Conservation (phyloP, 257 asterid genomes). For the Scutellaria barbata region DNA sequence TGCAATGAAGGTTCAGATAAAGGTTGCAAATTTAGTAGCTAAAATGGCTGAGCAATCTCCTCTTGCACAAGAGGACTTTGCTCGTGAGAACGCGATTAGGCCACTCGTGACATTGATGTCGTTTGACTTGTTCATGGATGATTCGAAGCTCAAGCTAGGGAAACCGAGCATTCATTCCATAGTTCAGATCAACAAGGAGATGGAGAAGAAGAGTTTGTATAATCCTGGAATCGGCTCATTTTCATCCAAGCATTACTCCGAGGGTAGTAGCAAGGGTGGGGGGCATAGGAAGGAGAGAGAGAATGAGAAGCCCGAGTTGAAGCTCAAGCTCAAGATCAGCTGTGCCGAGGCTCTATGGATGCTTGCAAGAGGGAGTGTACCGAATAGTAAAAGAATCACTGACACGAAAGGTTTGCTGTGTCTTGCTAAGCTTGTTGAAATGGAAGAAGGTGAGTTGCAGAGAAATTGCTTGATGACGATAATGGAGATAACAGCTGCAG, state of each 20-base stretch:
- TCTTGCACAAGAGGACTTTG: constrained; percentile 76
- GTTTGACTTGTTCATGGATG: constrained; percentile 68
- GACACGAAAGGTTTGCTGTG: constrained; percentile 87
- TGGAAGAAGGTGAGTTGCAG: constrained; percentile 67
- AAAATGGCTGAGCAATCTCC: constrained; percentile 65
- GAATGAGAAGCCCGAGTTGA: constrained; percentile 69
- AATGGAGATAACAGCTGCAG: constrained; percentile 79
- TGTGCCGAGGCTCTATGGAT: constrained; percentile 81
- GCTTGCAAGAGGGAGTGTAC: constrained; percentile 72
- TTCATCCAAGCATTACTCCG: constrained; percentile 48
- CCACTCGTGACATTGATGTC: constrained; percentile 74
- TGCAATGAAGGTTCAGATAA: constrained; percentile 67
- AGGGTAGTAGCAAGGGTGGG: constrained; percentile 59
- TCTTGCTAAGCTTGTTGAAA: constrained; percentile 76
- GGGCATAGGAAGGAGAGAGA: constrained; percentile 62
- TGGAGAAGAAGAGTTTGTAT: constrained; percentile 53
- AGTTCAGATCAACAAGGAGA: constrained; percentile 72
- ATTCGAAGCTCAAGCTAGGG: constrained; percentile 44
- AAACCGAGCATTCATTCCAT: constrained; percentile 64
- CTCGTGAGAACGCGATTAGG: constrained; percentile 76
- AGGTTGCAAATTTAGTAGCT: constrained; percentile 67
- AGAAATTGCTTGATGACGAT: constrained; percentile 69
- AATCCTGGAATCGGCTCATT: constrained; percentile 51
- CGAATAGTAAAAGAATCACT: constrained; percentile 65
- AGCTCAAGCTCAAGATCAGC: constrained; percentile 56